Base-by-base conservation (phyloP, 805 yeast genomes). In the Candida corydali region DNA sequence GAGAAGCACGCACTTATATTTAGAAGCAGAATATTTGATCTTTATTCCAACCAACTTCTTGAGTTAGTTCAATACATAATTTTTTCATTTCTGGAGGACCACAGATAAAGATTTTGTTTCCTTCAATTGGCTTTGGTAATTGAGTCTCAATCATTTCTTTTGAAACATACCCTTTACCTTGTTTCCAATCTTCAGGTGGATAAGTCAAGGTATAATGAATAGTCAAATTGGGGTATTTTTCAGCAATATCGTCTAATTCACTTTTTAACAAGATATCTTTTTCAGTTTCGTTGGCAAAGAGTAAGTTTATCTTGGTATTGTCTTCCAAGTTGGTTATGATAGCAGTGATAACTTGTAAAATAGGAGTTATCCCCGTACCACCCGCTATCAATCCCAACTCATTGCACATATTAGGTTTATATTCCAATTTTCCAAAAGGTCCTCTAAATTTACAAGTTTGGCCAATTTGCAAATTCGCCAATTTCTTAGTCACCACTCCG, bases 291-390 rank as follows among this genome's bases (percentile, higher is more conserved):
- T 84, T 84, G 22, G 87, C 88, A 54, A 70, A 85, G 35, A 85
- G 66, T 45, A 85, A 60, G 2, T 76, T 68, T 37, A 85, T 68
- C 36, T 71, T 69, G 25, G 91, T 82, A 22, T 54, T 25, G 55
- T 83, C 89, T 39, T 71, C 78, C 3, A 86, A 80, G 18, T 80
- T 77, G 12, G 88, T 82, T 43, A 82, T 75, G 34, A 83, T 70
- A 41, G 75, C 75, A 42, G 84, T 79, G 36, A 85, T 67, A 11
- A 89, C 82, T 61, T 88, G 95, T 52, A 84, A 71, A 62, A 86
- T 80, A 26, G 97, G 96, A 7, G 96, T 86, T 44, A 89, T 82
- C 36, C 97, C 95, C 0, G 91, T 78, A 14, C 95, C 95, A 47
- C 93, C 95, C 6, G 89, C 91, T 47, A 85, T 69, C 63, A 85